phyloP scores from a whole-genome alignment of 805 yeast genomes.

The Starmerella powellii region DNA sequence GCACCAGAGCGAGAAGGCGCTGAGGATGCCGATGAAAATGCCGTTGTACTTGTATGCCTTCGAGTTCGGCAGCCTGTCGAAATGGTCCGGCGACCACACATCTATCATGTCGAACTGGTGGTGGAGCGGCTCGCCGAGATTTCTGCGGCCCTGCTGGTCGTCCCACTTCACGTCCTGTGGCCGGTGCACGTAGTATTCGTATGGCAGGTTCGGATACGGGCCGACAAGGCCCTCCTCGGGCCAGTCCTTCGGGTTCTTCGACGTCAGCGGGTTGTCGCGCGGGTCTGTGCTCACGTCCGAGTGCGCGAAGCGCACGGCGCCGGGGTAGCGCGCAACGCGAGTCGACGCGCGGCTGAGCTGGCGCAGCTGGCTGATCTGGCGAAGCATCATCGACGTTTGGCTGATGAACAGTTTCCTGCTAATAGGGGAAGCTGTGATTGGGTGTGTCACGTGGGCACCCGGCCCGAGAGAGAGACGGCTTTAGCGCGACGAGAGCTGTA shows the following conservation, averaged over 20 bases:
- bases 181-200: slow-evolving; percentile 48
- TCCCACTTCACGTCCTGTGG: slow-evolving; percentile 66
- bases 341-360: not conserved
- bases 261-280: slow-evolving; percentile 4
- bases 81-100: slow-evolving; percentile 78
- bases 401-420: not conserved
- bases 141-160: slow-evolving; percentile 71
- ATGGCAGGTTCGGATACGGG: slow-evolving; percentile 47
- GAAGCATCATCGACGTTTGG: slow-evolving; percentile 2
- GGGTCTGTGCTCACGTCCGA: slow-evolving; percentile 6
- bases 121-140: slow-evolving; percentile 58
- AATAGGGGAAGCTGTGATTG: slow-evolving; percentile 1
- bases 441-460: slow-evolving; percentile 1
- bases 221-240: slow-evolving; percentile 23
- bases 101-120: slow-evolving; percentile 63
- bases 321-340: not conserved
- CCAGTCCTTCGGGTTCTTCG: slow-evolving; percentile 18
- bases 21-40: slow-evolving; percentile 40
- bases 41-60: slow-evolving; percentile 48
- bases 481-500: too few species aligned
- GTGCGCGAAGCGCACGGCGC: not conserved
- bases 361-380: slow-evolving; percentile 8
- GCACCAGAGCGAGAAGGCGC: slow-evolving; percentile 25
- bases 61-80: slow-evolving; percentile 44
- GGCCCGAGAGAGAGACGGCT: not conserved